phyloP scores from a whole-genome alignment of 2,329 filamentous ascomycete species.

The Ophidiomyces ophidiicola region DNA sequence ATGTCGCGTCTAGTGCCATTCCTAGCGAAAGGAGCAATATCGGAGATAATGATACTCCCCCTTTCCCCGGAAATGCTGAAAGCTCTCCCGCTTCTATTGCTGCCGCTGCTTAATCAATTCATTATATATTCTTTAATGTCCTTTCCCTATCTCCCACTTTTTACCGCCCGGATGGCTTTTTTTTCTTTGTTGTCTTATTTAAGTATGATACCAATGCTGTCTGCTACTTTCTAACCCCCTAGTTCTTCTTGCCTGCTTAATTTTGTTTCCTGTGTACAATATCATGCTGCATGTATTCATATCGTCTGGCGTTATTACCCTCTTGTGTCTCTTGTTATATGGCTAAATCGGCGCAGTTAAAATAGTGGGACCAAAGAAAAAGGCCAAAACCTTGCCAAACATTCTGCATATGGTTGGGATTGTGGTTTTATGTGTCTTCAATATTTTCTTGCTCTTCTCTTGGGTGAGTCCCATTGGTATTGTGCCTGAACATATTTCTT shows the following conservation, averaged over 20 bases:
- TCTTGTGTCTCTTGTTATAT: background rate
- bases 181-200: slow-evolving; percentile 1
- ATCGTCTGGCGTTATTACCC: background rate
- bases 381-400: no score
- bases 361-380: no score
- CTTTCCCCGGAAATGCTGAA: slow-evolving; percentile 34
- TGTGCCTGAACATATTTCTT: no score
- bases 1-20: slow-evolving; percentile 40
- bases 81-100: slow-evolving; percentile 43
- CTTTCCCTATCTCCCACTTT: slow-evolving; percentile 6
- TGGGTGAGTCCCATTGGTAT: no score
- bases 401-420: no score
- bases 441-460: no score
- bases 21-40: slow-evolving; percentile 49
- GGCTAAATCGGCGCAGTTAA: no score
- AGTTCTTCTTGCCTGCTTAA: background rate
- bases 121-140: slow-evolving; percentile 11
- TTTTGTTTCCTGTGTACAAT: slow-evolving; percentile 4
- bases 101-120: slow-evolving; percentile 14
- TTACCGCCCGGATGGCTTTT: slow-evolving; percentile 8
- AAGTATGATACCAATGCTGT: slow-evolving; percentile 9
- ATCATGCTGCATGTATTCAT: slow-evolving; percentile 7
- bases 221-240: background rate
- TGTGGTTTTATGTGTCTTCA: no score
- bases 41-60: slow-evolving; percentile 38